Evolutionary conservation across 2,329 filamentous ascomycete genomes (phyloP), one percentile per base, ranked within the genome.

Genomic region (Pseudogymnoascus sp.): DNA sequence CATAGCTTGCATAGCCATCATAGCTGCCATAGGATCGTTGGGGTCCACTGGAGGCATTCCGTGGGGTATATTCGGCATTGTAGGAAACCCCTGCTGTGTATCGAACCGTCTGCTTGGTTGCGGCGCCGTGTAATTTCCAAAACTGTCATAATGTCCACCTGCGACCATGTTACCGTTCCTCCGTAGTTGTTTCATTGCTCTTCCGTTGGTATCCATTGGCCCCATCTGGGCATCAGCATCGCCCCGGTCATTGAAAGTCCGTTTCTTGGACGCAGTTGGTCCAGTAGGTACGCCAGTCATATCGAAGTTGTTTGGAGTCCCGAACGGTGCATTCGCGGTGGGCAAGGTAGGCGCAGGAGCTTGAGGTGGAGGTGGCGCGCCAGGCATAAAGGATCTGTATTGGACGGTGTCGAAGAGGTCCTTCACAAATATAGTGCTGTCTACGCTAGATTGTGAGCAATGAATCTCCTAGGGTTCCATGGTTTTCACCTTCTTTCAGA

Each of bases 391-490:
- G 4, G 80, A 79, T 68, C 82, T 86, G 69, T 81, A 81, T 47
- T 79, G 74, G 62, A 93, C 80, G 4, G 83, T 83, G 58, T 81
- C 73, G 68, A 92, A 87, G 18, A 92, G 79, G 67, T 91, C 87
- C 68, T 86, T 78, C 34, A 91, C 85, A 66, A 93, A 91, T 1
- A 77, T 69, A 3, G 75, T 73, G 1, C 84, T 79, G 67, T 86
- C 84, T 84, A 38, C 20, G 20, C n/a, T 16, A 28, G 34, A 25
- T 20, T 59, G 50, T 57, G n/a, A 58, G 32, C 43, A 32, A 37
- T 32, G 41, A n/a, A 58, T 14, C 14, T 34, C 12, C 16, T 22
- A 9, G 25, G 59, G 50, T 8, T 58, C 25, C 25, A 37, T 25
- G 47, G 32, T 22, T 28, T 58, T 25, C 67, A 84, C 86, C 82